Evolutionary conservation across 2,329 filamentous ascomycete species (phyloP), one percentile per base, ranked within the genome.

Genomic region (Mycogone perniciosa): DNA sequence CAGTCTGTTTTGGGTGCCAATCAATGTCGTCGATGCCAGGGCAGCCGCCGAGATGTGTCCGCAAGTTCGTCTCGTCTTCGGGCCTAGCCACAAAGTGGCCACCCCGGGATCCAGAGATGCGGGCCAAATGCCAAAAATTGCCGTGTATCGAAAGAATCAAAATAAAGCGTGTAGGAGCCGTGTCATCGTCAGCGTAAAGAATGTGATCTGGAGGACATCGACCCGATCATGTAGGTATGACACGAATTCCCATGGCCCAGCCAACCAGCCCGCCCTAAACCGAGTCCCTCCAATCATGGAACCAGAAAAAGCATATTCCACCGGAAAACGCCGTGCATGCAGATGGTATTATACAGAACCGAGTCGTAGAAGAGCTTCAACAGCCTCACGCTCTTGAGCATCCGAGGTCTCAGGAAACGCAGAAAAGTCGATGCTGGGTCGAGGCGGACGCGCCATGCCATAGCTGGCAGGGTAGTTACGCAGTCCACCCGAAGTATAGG

Each of bases 281-380:
- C 55, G 31, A 52, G 44, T 47, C 46, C 51, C 48, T 55, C 39
- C 50, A 44, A 43, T 43, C 46, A 37, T 46, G 39, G 46, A 31
- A 44, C 38, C 31, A 41, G 33, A 46, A 35, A 52, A 51, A 37
- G 42, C 48, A 50, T 48, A 47, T 48, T 45, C 44, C 31, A 54
- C 56, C 53, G 57, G 51, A 56, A 69, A 80, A 80, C 77, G 77
- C 78, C 78, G 62, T 65, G 64, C 70, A 79, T 77, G 75, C 72
- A 74, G 67, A 63, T 64, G 57, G 57, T 74, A 71, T 81, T 84
- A 85, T 80, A 85, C 75, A 80, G 87, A 91, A 71, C 88, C 86
- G 68, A 93, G 85, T 67, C 84, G 81, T 63, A 93, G 75, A 63
- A 92, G 81, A 57, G 88, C 88, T 68, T 89, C 88, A 57, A 91